Percentiles rank a stretch among this genome's conserved stretches.
Conservation (phyloP, 148 eudicot genomes). For the Silene conica region DNA sequence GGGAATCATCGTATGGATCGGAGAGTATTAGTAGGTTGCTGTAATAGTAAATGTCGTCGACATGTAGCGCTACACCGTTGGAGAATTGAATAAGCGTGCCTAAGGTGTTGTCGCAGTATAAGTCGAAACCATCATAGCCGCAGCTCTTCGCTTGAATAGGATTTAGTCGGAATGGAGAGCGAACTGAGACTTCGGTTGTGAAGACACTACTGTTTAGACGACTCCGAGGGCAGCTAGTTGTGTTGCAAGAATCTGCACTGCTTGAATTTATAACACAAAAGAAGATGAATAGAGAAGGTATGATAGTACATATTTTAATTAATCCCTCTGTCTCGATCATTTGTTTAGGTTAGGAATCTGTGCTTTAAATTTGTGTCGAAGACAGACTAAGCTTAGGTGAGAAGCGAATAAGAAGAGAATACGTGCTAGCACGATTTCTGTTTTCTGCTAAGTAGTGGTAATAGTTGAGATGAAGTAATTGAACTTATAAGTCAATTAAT, state of each 20-base stretch:
- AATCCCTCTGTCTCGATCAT: too few species aligned
- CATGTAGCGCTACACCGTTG: background rate
- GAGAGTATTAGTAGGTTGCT: background rate
- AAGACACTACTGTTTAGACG: background rate
- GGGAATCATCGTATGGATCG: background rate
- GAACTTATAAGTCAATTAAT: too few species aligned
- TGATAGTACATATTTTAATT: background rate
- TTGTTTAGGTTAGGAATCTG: too few species aligned
- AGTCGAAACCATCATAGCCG: background rate
- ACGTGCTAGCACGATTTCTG: too few species aligned
- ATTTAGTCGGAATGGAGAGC: background rate
- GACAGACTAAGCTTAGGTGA: too few species aligned
- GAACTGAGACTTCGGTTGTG: background rate
- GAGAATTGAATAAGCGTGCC: background rate
- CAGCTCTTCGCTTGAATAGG: background rate
- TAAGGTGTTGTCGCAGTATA: background rate
- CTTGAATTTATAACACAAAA: too few species aligned
- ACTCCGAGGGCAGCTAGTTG: background rate
- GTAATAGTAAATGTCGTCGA: background rate
- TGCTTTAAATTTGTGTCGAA: too few species aligned
- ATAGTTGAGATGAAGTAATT: background rate
- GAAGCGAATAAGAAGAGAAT: too few species aligned
- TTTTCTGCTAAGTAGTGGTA: too few species aligned
- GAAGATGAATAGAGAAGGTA: background rate
- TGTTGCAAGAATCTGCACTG: background rate